Conservation (phyloP, 108 stramenopile genomes). For the Cyclostephanos tholiformis region DNA sequence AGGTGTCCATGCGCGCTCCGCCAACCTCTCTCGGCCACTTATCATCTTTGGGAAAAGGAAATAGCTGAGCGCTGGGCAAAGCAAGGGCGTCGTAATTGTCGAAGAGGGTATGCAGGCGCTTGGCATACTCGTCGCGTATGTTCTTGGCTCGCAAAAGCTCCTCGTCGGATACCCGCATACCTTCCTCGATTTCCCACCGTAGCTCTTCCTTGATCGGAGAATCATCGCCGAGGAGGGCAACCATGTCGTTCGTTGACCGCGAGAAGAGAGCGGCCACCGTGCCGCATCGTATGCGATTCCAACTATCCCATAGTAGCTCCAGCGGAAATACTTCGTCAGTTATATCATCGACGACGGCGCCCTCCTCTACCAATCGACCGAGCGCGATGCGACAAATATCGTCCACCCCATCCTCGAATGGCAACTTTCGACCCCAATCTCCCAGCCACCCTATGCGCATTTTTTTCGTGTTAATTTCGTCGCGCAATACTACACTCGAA, state of each 20-base stretch:
- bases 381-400: slow-evolving; percentile 37
- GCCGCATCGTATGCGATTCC: slow-evolving; percentile 47
- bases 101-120: too few relatives aligned
- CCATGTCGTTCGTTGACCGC: too few relatives aligned
- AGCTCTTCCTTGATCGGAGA: too few relatives aligned
- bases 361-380: slow-evolving; percentile 20
- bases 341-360: slow-evolving; percentile 13
- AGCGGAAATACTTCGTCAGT: slow-evolving; percentile 19
- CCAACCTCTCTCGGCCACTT: too few relatives aligned
- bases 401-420: slow-evolving; percentile 55
- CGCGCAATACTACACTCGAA: slow-evolving; percentile 25
- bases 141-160: too few relatives aligned
- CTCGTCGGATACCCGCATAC: too few relatives aligned
- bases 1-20: slow-evolving; percentile 32
- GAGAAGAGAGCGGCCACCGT: background rate
- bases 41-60: slow-evolving; percentile 1
- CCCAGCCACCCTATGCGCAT: slow-evolving; percentile 56
- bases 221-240: too few relatives aligned
- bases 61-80: too few relatives aligned
- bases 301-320: slow-evolving; percentile 50
- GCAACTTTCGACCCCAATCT: slow-evolving; percentile 55
- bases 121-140: too few relatives aligned
- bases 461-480: slow-evolving; percentile 8
- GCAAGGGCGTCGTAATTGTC: too few relatives aligned
- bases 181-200: too few relatives aligned